Percentiles rank a stretch among this genome's conserved stretches.
Evolutionary conservation across 306 rosid species (phyloP).

Genomic region (Medicago truncatula): DNA sequence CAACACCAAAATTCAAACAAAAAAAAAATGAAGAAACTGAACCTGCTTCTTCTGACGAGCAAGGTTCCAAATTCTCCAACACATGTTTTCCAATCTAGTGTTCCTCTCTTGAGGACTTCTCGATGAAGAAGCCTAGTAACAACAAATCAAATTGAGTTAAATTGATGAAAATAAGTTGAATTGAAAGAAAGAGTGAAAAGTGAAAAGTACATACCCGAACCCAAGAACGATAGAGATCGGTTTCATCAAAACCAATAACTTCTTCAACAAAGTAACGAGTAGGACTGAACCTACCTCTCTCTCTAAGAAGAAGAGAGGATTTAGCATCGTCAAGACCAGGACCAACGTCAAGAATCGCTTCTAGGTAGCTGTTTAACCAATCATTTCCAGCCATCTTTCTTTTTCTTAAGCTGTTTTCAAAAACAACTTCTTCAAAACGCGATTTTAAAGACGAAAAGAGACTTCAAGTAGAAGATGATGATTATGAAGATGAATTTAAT

Average conservation of each 20-base stretch:
- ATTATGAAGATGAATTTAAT: background rate
- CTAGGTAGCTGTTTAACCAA: constrained; percentile 94
- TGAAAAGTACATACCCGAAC: constrained; percentile 61
- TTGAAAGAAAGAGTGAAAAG: background rate
- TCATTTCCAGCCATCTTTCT: constrained; percentile 86
- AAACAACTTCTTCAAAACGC: background rate
- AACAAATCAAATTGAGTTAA: background rate
- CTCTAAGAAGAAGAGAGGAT: constrained; percentile 86
- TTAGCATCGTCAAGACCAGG: constrained; percentile 83
- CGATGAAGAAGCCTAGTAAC: constrained; percentile 79
- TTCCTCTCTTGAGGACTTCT: constrained; percentile 98
- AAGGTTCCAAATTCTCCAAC: constrained; percentile 99
- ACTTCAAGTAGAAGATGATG: background rate
- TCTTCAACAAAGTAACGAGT: constrained; percentile 97
- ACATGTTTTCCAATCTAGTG: constrained; percentile 95
- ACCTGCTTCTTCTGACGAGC: constrained; percentile 99
- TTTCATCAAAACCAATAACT: constrained; percentile 95
- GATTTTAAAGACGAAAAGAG: background rate
- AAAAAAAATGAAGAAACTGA: background rate
- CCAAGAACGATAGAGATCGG: constrained; percentile 98
- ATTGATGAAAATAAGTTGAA: background rate
- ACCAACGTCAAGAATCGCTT: constrained; percentile 93
- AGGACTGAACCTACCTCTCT: constrained; percentile 91
- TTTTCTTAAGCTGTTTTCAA: background rate
- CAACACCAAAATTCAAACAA: background rate